A percentile compares a stretch with the other conserved stretches of the same genome.
These are phyloP conservation scores for Gossypium laxum DNA, from an alignment of 441 rosid species.

Conservation along the genomic window DNA sequence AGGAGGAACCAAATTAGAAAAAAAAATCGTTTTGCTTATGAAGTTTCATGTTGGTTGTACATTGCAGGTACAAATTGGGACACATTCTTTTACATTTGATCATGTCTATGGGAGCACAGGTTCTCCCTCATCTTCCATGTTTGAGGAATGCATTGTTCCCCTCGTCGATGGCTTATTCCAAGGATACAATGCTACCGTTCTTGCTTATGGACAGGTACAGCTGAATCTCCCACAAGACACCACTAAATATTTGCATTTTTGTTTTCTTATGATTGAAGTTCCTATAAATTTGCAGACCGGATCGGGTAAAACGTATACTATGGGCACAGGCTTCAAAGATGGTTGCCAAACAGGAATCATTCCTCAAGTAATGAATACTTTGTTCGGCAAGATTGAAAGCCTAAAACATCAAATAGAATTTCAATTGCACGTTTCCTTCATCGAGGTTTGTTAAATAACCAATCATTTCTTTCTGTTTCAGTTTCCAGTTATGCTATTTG, in stretches of 20 bases:
- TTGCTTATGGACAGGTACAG: slow-evolving; percentile 93
- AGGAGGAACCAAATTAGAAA: background rate
- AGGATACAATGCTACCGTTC: slow-evolving; percentile 95
- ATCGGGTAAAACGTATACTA: slow-evolving; percentile 95
- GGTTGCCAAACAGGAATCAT: slow-evolving; percentile 63
- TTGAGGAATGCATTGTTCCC: slow-evolving; percentile 70
- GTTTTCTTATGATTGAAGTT: background rate
- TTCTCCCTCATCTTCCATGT: slow-evolving; percentile 65
- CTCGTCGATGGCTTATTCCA: slow-evolving; percentile 94
- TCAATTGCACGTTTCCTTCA: slow-evolving; percentile 84
- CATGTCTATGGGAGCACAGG: slow-evolving; percentile 82
- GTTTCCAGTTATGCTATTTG: slow-evolving; percentile 8
- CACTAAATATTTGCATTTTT: slow-evolving; percentile 6
- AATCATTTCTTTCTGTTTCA: slow-evolving; percentile 9
- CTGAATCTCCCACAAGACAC: slow-evolving; percentile 5
- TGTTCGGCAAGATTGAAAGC: slow-evolving; percentile 71
- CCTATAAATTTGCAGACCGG: slow-evolving; percentile 56
- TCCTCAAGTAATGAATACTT: slow-evolving; percentile 76
- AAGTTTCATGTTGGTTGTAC: slow-evolving; percentile 7
- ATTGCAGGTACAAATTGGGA: slow-evolving; percentile 31
- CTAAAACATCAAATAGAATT: slow-evolving; percentile 67
- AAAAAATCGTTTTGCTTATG: background rate
- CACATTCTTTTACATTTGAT: too few relatives aligned
- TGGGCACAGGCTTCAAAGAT: slow-evolving; percentile 93
- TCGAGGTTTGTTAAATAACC: slow-evolving; percentile 52